phyloP scores from a whole-genome alignment of 2,329 filamentous ascomycete species.

The Diaporthe sp. region DNA sequence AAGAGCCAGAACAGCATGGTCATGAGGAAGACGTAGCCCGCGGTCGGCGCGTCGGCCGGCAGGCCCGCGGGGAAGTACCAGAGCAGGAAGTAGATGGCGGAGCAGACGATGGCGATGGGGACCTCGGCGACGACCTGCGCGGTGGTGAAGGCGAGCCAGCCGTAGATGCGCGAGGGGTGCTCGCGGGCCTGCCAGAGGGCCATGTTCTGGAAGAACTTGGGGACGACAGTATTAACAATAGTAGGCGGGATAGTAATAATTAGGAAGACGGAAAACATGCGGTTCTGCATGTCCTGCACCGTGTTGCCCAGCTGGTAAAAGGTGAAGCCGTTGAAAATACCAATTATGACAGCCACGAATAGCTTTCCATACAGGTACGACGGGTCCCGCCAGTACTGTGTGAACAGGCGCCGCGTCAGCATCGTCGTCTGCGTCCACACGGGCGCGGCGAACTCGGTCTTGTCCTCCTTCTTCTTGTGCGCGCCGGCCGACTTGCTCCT shows the following conservation, averaged over 20 bases:
- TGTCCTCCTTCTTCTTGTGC: slow-evolving; percentile 46
- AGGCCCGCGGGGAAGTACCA: slow-evolving; percentile 83
- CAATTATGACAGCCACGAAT: slow-evolving; percentile 41
- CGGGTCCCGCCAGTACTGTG: slow-evolving; percentile 76
- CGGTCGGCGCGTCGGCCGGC: slow-evolving; percentile 63
- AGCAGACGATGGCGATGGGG: slow-evolving; percentile 77
- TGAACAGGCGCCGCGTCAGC: slow-evolving; percentile 70
- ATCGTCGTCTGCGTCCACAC: slow-evolving; percentile 65
- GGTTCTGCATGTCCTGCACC: slow-evolving; percentile 75
- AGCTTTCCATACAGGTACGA: slow-evolving; percentile 73
- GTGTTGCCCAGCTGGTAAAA: slow-evolving; percentile 74
- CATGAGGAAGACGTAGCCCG: slow-evolving; percentile 61
- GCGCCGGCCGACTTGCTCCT: slow-evolving; percentile 62
- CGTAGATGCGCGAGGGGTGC: slow-evolving; percentile 84
- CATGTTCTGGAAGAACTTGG: slow-evolving; percentile 76
- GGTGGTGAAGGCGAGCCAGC: slow-evolving; percentile 79
- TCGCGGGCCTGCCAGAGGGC: slow-evolving; percentile 80
- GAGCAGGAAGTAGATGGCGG: slow-evolving; percentile 74
- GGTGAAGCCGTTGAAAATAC: slow-evolving; percentile 78
- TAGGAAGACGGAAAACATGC: slow-evolving; percentile 83
- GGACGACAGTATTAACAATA: slow-evolving; percentile 83
- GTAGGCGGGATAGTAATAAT: slow-evolving; percentile 81
- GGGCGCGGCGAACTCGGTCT: slow-evolving; percentile 73
- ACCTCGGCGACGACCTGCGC: slow-evolving; percentile 78
- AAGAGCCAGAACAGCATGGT: slow-evolving; percentile 83